Conservation (phyloP, 495 filamentous ascomycete genomes). For the Stereocaulon alpinum region DNA sequence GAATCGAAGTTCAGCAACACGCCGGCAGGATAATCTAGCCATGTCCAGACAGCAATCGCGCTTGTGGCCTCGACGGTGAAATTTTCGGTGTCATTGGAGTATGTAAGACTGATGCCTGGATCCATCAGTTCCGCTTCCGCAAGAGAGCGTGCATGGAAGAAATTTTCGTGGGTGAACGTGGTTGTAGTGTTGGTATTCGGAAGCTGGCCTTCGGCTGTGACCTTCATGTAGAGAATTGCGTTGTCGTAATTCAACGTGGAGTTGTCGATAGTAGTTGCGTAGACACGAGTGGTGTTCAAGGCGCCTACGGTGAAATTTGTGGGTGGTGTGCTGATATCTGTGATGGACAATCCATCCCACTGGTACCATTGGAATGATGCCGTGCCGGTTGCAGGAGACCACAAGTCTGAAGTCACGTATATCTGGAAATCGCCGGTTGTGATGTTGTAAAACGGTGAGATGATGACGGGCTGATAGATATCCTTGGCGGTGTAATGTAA, state of each 20-base stretch:
- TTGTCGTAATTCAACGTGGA: slow-evolving; percentile 32
- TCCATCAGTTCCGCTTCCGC: slow-evolving; percentile 45
- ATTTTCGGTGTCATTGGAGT: slow-evolving; percentile 27
- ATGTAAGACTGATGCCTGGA: slow-evolving; percentile 40
- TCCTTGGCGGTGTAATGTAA: slow-evolving; percentile 52
- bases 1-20: slow-evolving; percentile 50
- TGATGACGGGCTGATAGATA: slow-evolving; percentile 49
- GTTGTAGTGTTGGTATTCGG: slow-evolving; percentile 41
- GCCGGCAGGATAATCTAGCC: slow-evolving; percentile 51
- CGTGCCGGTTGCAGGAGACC: slow-evolving; percentile 27
- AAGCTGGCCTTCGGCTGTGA: slow-evolving; percentile 41
- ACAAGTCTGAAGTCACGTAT: slow-evolving; percentile 51
- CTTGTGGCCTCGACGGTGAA: slow-evolving; percentile 49
- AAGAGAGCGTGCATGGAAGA: slow-evolving; percentile 44
- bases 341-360: slow-evolving; percentile 26
- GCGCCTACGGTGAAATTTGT: slow-evolving; percentile 44
- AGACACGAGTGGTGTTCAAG: slow-evolving; percentile 50
- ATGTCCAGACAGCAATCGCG: slow-evolving; percentile 55
- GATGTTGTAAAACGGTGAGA: slow-evolving; percentile 52
- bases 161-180: slow-evolving; percentile 47
- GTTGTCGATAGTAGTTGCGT: slow-evolving; percentile 32
- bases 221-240: slow-evolving; percentile 44
- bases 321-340: slow-evolving; percentile 26
- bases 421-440: slow-evolving; percentile 44
- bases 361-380: slow-evolving; percentile 29